These are phyloP conservation scores for Trametes maxima DNA, from an alignment of 768 basidiomycete genomes.

Conservation along the genomic window DNA sequence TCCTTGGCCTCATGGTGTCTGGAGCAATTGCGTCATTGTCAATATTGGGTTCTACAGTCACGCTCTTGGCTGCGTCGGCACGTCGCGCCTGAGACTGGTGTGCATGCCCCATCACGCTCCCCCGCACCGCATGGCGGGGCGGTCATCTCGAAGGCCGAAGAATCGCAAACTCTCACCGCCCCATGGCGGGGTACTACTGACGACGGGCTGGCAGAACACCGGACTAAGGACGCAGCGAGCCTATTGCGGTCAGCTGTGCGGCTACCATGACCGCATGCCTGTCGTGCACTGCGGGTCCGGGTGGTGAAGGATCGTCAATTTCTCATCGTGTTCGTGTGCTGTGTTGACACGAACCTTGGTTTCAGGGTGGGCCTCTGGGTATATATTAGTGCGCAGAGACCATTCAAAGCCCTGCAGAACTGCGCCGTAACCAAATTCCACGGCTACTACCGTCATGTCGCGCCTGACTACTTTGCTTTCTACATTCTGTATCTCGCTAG, in stretches of 20 bases:
- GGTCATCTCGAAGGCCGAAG: not conserved
- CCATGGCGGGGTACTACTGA: not conserved
- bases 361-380: not conserved
- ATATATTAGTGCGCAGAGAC: not conserved
- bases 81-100: not conserved
- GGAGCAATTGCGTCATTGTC: not conserved
- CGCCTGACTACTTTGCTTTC: not conserved
- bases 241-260: not conserved
- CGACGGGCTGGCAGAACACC: not conserved
- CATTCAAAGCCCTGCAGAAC: not conserved
- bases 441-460: not conserved
- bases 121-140: not conserved
- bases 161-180: not conserved
- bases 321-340: not conserved
- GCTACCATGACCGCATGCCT: not conserved
- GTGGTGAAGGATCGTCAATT: slow-evolving; percentile 10
- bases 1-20: not conserved
- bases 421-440: not conserved
- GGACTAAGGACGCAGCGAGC: not conserved
- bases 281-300: not conserved
- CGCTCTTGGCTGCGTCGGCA: not conserved
- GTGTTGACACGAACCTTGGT: not conserved
- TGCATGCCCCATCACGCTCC: not conserved
- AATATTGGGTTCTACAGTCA: not conserved
- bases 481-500: not conserved